phyloP scores from a whole-genome alignment of 2,329 filamentous ascomycete species.

The Fusarium sp. region DNA sequence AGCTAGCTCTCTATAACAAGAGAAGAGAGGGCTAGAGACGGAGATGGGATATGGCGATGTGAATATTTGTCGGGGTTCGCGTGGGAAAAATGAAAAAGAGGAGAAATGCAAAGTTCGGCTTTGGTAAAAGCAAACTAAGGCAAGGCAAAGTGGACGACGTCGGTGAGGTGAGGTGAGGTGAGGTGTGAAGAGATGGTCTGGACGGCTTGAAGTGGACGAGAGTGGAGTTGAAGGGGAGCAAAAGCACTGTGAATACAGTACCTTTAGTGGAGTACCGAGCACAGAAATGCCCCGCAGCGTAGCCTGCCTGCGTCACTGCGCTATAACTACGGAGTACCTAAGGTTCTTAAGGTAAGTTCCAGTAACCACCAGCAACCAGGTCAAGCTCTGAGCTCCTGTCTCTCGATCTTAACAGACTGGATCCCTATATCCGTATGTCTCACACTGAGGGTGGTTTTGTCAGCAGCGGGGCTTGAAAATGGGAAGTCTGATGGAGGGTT shows the following conservation, averaged over 20 bases:
- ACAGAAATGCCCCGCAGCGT: conserved; percentile 31
- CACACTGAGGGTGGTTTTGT: conserved; percentile 20
- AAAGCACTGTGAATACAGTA: conserved; percentile 31
- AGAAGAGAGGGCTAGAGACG: background rate
- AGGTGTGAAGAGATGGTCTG: conserved; percentile 37
- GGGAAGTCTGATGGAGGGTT: background rate
- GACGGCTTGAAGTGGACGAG: conserved; percentile 18
- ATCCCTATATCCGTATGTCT: conserved; percentile 3
- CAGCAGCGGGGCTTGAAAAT: conserved; percentile 30
- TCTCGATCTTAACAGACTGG: background rate
- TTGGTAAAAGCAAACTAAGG: conserved; percentile 32
- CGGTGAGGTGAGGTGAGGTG: conserved; percentile 43
- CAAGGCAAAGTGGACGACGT: conserved; percentile 40
- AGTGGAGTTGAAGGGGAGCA: conserved; percentile 32
- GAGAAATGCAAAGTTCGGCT: conserved; percentile 37
- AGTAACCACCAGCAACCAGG: conserved; percentile 29
- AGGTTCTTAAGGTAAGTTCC: background rate
- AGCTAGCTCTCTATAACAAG: conserved; percentile 25
- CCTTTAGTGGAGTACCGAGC: conserved; percentile 26
- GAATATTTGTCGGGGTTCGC: conserved; percentile 10
- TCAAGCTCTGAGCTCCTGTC: conserved; percentile 1
- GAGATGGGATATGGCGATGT: background rate
- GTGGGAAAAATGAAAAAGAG: conserved; percentile 36
- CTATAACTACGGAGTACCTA: background rate
- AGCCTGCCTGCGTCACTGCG: conserved; percentile 19